Evolutionary conservation across 345 rosid species (phyloP), one percentile per base, ranked within the genome.

Genomic region (Salix koriyanagi): DNA sequence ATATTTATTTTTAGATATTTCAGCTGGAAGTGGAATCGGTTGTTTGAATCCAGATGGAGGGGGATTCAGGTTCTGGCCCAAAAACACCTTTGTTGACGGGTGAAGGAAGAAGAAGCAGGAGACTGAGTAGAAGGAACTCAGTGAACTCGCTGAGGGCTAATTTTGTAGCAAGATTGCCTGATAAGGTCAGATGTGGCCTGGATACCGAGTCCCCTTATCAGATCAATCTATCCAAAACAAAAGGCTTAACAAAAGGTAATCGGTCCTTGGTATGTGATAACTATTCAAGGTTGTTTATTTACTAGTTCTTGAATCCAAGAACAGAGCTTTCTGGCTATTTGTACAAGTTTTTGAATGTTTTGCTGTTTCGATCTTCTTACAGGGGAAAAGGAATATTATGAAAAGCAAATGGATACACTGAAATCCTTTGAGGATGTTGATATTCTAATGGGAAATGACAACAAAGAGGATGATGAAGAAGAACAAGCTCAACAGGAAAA

Each of bases 341-440:
- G 18, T 11, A 13, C 50, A 44, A 13, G 18, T 44, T 44, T 46
- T 46, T 46, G 50, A 46, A 44, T 60, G 3, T 34, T 60, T 60
- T 60, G 14, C n/a, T 60, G 65, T 10, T 60, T 60, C 6, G 9
- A 21, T 60, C 28, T 60, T 60, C 2, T 50, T 65, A 2, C 71
- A 92, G 96, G 86, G 18, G 96, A 91, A 65, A 93, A 83, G 79
- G 90, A 86, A 37, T 91, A 93, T 83, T 91, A 93, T 65, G 86
- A 91, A 67, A 80, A 68, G 78, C 97, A 93, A 79, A 66, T 93
- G 19, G 87, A 77, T 28, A 91, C 94, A 10, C 37, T 93, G 75
- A 87, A 89, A 82, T 88, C 94, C 8, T 93, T 93, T 65, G 93
- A 90, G 80, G 96, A 89, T 73, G 96, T 89, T 50, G 98, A 94